Evolutionary conservation across 1,284 basidiomycete genomes (phyloP), one percentile per base, ranked within the genome.

Genomic region (Malassezia globosa): DNA sequence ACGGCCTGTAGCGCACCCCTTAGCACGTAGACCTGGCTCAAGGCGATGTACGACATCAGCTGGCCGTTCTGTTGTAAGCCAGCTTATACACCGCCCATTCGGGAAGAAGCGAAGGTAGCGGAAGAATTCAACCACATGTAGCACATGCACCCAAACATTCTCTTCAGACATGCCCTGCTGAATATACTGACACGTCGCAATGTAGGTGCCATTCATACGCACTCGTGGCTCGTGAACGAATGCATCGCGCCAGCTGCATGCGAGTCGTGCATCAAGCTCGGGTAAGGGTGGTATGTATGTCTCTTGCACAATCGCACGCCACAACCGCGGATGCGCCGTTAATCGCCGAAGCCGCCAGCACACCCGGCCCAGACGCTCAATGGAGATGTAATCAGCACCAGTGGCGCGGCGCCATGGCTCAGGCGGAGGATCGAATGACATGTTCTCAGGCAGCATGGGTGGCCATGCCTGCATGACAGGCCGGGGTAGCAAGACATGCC

Each of bases 41-140:
- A 94, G 77, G 13, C 80, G 73, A 4, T 83, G 82, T 40, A 94
- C 84, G 21, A 87, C 77, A 47, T 85, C 78, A 19, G 81, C 78
- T 0, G 88, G 89, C 1, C 76, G 71, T 37, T 92, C 87, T 53
- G 88, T 89, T 1, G 85, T 81, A 21, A 90, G 79, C 13, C 90
- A 78, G 19, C 85, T 88, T 3, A 95, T 77, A 4, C 89, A 87
- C 59, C 80, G 79, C 1, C 89, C 89, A 60, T 87, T 81, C 1
- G 86, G 82, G 55, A 85, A 83, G 76, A 95, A 94, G 7, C 89
- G 84, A 33, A 88, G 82, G 62, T 73, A 75, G 34, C 86, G 82
- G 61, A 87, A 84, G 72, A 87, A 88, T 34, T 68, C 59, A 34
- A 71, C 66, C 11, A 62, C 55, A 53, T 69, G 68, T 26, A 69